Evolutionary conservation across 805 yeast genomes (phyloP).

Genomic region (Candida insectorum): DNA sequence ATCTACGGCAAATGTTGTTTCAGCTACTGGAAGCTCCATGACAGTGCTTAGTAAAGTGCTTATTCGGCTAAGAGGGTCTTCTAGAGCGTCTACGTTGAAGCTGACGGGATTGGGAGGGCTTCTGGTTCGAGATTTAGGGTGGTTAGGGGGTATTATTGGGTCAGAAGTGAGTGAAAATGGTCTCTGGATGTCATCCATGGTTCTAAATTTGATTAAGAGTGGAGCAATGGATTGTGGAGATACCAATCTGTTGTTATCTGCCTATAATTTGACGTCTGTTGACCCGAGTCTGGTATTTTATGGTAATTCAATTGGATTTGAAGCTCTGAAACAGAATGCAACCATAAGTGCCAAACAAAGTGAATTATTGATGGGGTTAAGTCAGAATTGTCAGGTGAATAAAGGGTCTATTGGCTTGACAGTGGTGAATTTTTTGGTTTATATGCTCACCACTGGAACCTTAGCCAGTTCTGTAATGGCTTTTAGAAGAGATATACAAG

Average conservation of each 20-base stretch:
- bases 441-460: constrained; percentile 3
- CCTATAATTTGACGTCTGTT: constrained; percentile 10
- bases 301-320: not conserved
- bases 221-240: constrained; percentile 10
- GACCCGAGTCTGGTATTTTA: no score
- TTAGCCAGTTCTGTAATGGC: constrained; percentile 2
- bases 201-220: constrained; percentile 5
- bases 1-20: constrained; percentile 1
- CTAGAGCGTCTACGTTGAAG: no score
- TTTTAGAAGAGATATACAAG: not conserved
- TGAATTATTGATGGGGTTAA: constrained; percentile 2
- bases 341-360: constrained; percentile 1
- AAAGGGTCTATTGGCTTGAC: constrained; percentile 4
- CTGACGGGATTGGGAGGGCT: no score
- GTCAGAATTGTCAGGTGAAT: constrained; percentile 4
- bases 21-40: constrained; percentile 2
- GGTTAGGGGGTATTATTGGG: constrained; percentile 6
- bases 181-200: constrained; percentile 11
- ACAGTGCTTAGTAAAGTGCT: constrained; percentile 5
- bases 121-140: constrained; percentile 1
- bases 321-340: not conserved
- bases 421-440: constrained; percentile 2
- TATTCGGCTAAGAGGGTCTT: no score
- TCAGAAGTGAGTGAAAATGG: constrained; percentile 7
- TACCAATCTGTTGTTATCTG: constrained; percentile 2